These are phyloP conservation scores for Trifolium subterraneum DNA, from an alignment of 306 rosid species.

Conservation along the genomic window DNA sequence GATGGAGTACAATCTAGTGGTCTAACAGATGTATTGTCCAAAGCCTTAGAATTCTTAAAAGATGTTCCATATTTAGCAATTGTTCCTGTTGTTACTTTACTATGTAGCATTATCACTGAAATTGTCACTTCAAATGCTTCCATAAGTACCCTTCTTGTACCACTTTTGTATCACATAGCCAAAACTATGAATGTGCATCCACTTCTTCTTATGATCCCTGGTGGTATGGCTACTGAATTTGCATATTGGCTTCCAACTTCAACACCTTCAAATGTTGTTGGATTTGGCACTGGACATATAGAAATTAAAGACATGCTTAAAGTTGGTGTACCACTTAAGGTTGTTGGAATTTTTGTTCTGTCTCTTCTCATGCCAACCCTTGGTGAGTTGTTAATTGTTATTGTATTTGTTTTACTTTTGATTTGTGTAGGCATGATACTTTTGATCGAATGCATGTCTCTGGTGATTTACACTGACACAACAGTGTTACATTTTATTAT, in stretches of 20 bases:
- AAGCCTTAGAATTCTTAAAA: slow-evolving; percentile 63
- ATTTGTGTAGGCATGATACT: too few relatives aligned
- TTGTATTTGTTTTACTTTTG: too few relatives aligned
- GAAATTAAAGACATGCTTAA: slow-evolving; percentile 79
- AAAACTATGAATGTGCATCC: slow-evolving; percentile 75
- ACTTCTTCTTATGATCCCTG: slow-evolving; percentile 79
- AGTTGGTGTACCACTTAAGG: slow-evolving; percentile 75
- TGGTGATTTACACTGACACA: too few relatives aligned
- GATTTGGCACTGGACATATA: slow-evolving; percentile 76
- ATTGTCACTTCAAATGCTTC: slow-evolving; percentile 82
- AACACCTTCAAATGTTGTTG: slow-evolving; percentile 83
- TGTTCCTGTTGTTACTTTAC: slow-evolving; percentile 69
- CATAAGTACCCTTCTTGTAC: slow-evolving; percentile 73
- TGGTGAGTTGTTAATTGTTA: slow-evolving; percentile 52
- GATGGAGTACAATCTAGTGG: slow-evolving; percentile 85
- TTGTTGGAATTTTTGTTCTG: slow-evolving; percentile 60
- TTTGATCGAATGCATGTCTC: too few relatives aligned
- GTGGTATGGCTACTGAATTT: slow-evolving; percentile 81
- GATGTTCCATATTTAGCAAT: slow-evolving; percentile 67
- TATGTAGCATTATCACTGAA: slow-evolving; percentile 77
- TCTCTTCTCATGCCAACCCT: slow-evolving; percentile 82
- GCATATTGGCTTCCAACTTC: slow-evolving; percentile 80
- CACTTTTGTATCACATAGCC: slow-evolving; percentile 72
- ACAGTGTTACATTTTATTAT: too few relatives aligned
- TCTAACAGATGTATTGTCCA: slow-evolving; percentile 65